Evolutionary conservation across 768 basidiomycete species (phyloP), one percentile per base, ranked within the genome.

Genomic region (Rhodosporidiobolus sp.): DNA sequence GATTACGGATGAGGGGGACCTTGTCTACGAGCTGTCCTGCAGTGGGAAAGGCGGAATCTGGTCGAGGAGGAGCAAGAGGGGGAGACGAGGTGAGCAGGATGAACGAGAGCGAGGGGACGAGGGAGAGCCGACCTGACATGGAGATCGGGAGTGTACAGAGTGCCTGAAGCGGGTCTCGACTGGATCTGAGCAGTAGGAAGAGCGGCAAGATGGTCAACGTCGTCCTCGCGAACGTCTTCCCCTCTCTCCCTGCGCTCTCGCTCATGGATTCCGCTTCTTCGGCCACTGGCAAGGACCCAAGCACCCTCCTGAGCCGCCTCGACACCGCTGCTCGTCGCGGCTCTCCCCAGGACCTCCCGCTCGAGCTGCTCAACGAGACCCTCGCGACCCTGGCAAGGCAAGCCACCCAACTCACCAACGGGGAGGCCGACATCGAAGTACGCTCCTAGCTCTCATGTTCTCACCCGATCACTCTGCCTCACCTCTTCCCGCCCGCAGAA

Each of bases 1-100:
- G 95, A 4, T 91, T 92, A 81, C 94, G 91, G 81, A 96, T 95
- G 57, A 98, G 83, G 0, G 94, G 94, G 4, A 93, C 88, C 62
- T 70, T 59, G 45, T 77, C 77, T 16, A 77, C 73, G 19, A 76
- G 69, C 38, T 67, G 48, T 3, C 32, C 16, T 2, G 67, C 53
- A 1, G 52, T 63, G 30, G 72, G 67, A 28, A 69, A 65, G 12
- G 32, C 17, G 8, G 14, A 9, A 10, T 48, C 34, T 17, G 67
- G 22, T 54, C 45, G 10, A 57, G 34, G 24, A 57, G 56, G 56
- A 57, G 8, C 9, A 32, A 0, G 34, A 38, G 35, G n/a, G n/a
- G 20, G 35, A 7, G 7, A 20, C 20, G 35, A 57, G 34, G 4
- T 49, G 48, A 24, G 48, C 48, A 49, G 20, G 19, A 16, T 16